Evolutionary conservation across 495 filamentous ascomycete genomes (phyloP).

Genomic region (Penicillium egyptiacum): DNA sequence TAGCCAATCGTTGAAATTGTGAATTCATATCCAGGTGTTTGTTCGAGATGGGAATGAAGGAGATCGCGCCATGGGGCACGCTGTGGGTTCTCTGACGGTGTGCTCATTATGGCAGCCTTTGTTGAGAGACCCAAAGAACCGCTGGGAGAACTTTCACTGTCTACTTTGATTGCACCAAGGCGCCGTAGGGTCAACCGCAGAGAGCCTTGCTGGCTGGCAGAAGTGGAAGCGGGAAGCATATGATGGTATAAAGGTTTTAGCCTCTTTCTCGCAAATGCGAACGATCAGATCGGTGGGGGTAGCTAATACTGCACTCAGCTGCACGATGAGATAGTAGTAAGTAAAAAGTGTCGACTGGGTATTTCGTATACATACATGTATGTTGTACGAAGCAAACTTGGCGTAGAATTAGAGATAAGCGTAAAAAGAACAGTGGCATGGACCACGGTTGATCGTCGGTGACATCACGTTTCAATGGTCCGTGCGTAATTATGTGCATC

Average conservation of each 20-base stretch:
- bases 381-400: neutral
- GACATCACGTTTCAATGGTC: constrained; percentile 10
- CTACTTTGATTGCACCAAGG: neutral
- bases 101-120: neutral
- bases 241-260: neutral
- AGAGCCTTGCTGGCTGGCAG: neutral
- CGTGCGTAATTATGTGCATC: neutral
- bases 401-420: constrained; percentile 8
- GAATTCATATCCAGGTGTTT: constrained; percentile 66
- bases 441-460: constrained; percentile 1
- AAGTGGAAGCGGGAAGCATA: constrained; percentile 2
- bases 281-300: neutral
- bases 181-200: constrained; percentile 2
- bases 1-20: constrained; percentile 65
- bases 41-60: constrained; percentile 64
- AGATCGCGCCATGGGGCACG: constrained; percentile 64
- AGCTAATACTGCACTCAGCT: neutral
- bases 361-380: too few species aligned
- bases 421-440: neutral
- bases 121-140: neutral
- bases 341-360: too few species aligned
- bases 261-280: neutral
- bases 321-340: neutral
- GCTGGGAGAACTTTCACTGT: neutral
- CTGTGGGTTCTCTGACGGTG: constrained; percentile 12